Evolutionary conservation across 805 yeast species (phyloP), one percentile per base, ranked within the genome.

Genomic region (Ogataea degrootiae): DNA sequence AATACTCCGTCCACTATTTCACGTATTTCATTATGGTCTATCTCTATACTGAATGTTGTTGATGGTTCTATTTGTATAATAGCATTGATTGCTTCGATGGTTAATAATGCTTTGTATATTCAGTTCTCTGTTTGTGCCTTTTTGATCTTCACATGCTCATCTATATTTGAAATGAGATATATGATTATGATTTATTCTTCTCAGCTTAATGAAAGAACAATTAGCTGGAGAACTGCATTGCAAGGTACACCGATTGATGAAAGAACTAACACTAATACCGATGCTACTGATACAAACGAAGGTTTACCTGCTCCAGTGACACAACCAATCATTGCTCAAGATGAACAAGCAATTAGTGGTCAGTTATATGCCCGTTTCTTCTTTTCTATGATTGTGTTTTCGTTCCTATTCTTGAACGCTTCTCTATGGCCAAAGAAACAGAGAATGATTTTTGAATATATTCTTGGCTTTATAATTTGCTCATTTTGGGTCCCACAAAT

Each of bases 401-500:
- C 85, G 11, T 77, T 87, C 56, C 49, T 85, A 1, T 65, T 85
- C 0, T 47, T 84, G 43, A 81, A 78, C 54, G 75, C 85, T 12
- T 58, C 74, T 1, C 63, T 78, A 41, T 87, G 94, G 95, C 82
- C 90, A 37, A 71, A 71, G 19, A 67, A 62, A 17, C 67, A 77
- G 36, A 68, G 96, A 46, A 64, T 63, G 26, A 55, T 70, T 1
- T 78, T 83, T 57, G 96, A 89, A 60, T 80, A 76, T 47, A 44
- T 75, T 5, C 66, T 77, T 1, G 62, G 84, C 9, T 50, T 81
- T 2, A 43, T 73, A 1, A 56, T 84, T 29, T 85, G 82, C 62
- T 85, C 96, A 1, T 83, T 78, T 55, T 90, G 97, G 97, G 55
- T 87, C 15, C 97, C 97, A 1, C 98, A 91, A 64, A 83, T 87